These are phyloP conservation scores for Neonectria faginata DNA, from an alignment of 2,329 filamentous ascomycete genomes.

Conservation along the genomic window DNA sequence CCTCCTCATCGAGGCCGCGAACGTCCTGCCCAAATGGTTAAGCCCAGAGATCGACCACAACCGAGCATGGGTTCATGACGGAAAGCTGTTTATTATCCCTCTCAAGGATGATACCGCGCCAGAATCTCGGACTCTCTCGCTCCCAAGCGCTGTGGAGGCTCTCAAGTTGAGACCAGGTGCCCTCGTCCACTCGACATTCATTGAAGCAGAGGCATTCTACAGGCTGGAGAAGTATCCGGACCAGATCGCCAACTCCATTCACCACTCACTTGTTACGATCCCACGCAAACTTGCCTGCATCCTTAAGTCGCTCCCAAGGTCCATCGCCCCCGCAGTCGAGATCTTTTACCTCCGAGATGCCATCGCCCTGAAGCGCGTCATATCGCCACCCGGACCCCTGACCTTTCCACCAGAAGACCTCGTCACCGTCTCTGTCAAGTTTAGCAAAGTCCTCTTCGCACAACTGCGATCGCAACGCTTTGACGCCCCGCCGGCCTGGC, in stretches of 20 bases:
- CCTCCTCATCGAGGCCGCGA: slow-evolving; percentile 91
- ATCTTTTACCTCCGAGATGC: slow-evolving; percentile 93
- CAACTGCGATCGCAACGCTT: slow-evolving; percentile 91
- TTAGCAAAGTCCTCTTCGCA: slow-evolving; percentile 90
- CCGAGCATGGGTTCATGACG: slow-evolving; percentile 88
- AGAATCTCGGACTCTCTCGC: slow-evolving; percentile 62
- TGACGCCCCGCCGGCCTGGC: slow-evolving; percentile 68
- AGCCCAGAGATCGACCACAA: slow-evolving; percentile 91
- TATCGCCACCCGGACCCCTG: slow-evolving; percentile 65
- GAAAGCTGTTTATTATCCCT: slow-evolving; percentile 80
- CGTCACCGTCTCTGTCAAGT: slow-evolving; percentile 81
- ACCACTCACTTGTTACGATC: slow-evolving; percentile 78
- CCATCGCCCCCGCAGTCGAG: slow-evolving; percentile 86
- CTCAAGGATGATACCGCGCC: slow-evolving; percentile 50
- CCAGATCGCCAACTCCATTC: slow-evolving; percentile 80
- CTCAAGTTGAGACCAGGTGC: slow-evolving; percentile 67
- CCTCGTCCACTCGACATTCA: slow-evolving; percentile 76
- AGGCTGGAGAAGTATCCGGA: slow-evolving; percentile 84
- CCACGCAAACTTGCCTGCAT: slow-evolving; percentile 86
- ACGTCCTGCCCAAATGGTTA: slow-evolving; percentile 87
- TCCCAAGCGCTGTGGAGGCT: slow-evolving; percentile 72
- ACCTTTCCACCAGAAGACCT: slow-evolving; percentile 82
- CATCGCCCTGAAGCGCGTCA: slow-evolving; percentile 76
- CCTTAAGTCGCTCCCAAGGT: slow-evolving; percentile 78
- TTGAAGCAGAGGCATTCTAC: slow-evolving; percentile 93